Percentiles rank a stretch among this genome's conserved stretches.
Evolutionary conservation across 768 basidiomycete genomes (phyloP).

Genomic region (Trametes villosa): DNA sequence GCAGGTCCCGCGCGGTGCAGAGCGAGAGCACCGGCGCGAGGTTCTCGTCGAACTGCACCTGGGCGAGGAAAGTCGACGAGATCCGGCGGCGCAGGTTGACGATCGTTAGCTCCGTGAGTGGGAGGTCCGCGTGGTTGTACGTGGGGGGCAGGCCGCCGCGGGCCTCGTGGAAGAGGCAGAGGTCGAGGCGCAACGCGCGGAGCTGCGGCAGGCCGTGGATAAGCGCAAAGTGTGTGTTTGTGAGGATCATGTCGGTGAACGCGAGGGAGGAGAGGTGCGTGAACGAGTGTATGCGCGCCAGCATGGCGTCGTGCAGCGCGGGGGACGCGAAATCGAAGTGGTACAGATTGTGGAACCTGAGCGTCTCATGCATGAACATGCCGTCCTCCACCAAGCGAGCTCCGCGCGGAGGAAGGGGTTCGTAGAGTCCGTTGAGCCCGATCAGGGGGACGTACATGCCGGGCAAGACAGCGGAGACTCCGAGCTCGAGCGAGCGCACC

Average conservation of each 20-base stretch:
- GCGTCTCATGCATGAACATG: neutral
- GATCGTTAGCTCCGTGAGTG: slow-evolving; percentile 48
- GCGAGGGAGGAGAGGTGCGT: slow-evolving; percentile 42
- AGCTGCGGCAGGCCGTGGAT: slow-evolving; percentile 45
- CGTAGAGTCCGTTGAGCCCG: slow-evolving; percentile 2
- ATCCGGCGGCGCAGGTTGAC: slow-evolving; percentile 38
- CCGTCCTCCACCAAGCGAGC: neutral
- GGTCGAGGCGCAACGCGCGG: slow-evolving; percentile 45
- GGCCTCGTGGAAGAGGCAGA: slow-evolving; percentile 40
- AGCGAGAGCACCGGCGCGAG: slow-evolving; percentile 34
- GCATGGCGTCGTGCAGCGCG: slow-evolving; percentile 23
- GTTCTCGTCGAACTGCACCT: slow-evolving; percentile 25
- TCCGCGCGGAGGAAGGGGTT: neutral
- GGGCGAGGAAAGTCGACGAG: slow-evolving; percentile 5
- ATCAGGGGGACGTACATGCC: slow-evolving; percentile 10
- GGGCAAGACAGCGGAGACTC: slow-evolving; percentile 24
- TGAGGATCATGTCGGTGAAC: slow-evolving; percentile 43
- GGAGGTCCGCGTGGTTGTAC: slow-evolving; percentile 38
- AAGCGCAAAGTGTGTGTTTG: slow-evolving; percentile 38
- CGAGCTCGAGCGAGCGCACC: slow-evolving; percentile 27
- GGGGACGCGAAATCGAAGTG: slow-evolving; percentile 18
- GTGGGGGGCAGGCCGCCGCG: slow-evolving; percentile 7
- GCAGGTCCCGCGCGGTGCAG: slow-evolving; percentile 41
- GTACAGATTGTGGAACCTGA: slow-evolving; percentile 19
- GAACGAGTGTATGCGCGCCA: slow-evolving; percentile 36